phyloP scores from a whole-genome alignment of 176 grass and related monocot genomes.

The Metroxylon sagu region DNA sequence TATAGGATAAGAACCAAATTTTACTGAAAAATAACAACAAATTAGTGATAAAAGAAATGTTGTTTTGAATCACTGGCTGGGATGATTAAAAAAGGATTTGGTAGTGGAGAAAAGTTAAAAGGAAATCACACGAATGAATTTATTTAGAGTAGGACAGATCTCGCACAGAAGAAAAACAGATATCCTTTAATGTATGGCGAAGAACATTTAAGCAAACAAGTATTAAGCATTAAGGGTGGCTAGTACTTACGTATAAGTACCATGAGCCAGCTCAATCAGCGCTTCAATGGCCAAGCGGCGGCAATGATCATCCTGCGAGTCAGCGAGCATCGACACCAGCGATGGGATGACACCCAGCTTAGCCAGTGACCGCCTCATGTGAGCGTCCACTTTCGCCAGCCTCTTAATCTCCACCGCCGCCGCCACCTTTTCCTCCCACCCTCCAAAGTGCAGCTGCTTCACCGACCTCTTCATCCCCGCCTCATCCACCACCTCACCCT shows the following conservation, averaged over 20 bases:
- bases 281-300: slow-evolving; percentile 25
- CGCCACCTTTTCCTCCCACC: slow-evolving; percentile 29
- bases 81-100: too few relatives aligned
- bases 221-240: too few relatives aligned
- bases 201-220: too few relatives aligned
- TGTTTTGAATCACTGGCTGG: too few relatives aligned
- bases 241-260: slow-evolving; percentile 41
- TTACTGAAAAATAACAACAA: too few relatives aligned
- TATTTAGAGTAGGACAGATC: too few relatives aligned
- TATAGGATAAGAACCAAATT: too few relatives aligned
- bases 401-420: slow-evolving; percentile 26
- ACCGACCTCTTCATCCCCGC: slow-evolving; percentile 23
- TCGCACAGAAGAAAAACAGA: too few relatives aligned
- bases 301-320: background rate
- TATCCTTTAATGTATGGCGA: too few relatives aligned
- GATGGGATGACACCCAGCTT: slow-evolving; percentile 50
- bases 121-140: too few relatives aligned
- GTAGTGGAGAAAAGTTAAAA: too few relatives aligned
- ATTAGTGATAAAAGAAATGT: too few relatives aligned
- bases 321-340: slow-evolving; percentile 44
- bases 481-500: background rate
- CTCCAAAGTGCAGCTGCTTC: slow-evolving; percentile 44
- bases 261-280: slow-evolving; percentile 46
- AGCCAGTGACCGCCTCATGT: slow-evolving; percentile 30
- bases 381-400: slow-evolving; percentile 38